These are phyloP conservation scores for Acorus calamus DNA, from an alignment of 106 monocot species.

Conservation along the genomic window DNA sequence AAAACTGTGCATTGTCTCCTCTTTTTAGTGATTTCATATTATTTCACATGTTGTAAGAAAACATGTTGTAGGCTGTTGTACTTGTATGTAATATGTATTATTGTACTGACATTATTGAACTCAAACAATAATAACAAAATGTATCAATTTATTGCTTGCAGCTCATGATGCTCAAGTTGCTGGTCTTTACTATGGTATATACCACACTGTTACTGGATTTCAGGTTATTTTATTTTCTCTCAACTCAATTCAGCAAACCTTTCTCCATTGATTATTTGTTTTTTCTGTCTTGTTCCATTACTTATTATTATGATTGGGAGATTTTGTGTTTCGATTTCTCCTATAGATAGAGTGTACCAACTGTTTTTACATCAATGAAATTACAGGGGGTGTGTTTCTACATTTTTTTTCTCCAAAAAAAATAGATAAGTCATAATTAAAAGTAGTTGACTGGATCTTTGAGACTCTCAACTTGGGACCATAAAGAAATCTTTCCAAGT, in stretches of 20 bases:
- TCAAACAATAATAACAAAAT: background rate
- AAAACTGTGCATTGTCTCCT: no score
- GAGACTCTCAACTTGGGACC: no score
- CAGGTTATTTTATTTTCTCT: constrained; percentile 33
- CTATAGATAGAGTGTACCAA: background rate
- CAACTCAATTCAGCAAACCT: no score
- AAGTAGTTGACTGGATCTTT: no score
- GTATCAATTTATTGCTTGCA: constrained; percentile 21
- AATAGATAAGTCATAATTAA: no score
- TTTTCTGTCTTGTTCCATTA: background rate
- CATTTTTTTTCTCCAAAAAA: no score
- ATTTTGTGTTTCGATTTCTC: background rate
- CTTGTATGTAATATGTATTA: background rate
- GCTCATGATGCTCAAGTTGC: constrained; percentile 97
- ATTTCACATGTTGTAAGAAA: no score
- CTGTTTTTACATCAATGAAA: background rate
- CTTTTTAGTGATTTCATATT: no score
- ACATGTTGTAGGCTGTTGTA: background rate
- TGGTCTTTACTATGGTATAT: constrained; percentile 66
- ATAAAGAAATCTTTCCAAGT: no score
- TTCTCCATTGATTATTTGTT: background rate
- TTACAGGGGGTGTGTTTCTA: no score
- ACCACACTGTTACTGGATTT: constrained; percentile 54
- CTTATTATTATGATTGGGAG: background rate
- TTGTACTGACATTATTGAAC: no score